Evolutionary conservation across 2,329 filamentous ascomycete genomes (phyloP).

Genomic region (Calonectria multiphialidica): DNA sequence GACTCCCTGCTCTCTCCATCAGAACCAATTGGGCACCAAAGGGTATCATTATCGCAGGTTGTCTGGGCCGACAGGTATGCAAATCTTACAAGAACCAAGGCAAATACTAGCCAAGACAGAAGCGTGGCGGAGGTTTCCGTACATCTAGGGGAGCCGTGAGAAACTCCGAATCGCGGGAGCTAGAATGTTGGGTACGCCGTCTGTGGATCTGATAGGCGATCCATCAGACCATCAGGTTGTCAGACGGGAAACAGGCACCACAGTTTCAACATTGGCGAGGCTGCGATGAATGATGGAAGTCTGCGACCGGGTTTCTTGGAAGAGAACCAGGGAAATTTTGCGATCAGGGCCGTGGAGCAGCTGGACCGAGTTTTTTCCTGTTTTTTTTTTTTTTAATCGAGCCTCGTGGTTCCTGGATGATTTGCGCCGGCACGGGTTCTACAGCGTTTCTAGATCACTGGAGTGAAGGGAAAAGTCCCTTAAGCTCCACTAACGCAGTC

Average conservation of each 20-base stretch:
- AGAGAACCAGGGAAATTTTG: neutral
- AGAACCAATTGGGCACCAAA: constrained; percentile 7
- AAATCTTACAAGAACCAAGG: neutral
- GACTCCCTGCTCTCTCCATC: neutral
- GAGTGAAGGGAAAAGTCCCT: neutral
- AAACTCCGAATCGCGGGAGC: neutral
- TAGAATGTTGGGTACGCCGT: neutral
- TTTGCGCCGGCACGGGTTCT: neutral
- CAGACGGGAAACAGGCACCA: constrained; percentile 3
- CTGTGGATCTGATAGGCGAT: neutral
- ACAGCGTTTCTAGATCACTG: constrained; percentile 7
- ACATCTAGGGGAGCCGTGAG: neutral
- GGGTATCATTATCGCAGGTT: neutral
- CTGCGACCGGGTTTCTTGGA: neutral
- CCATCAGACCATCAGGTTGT: constrained; percentile 6
- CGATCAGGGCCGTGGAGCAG: neutral
- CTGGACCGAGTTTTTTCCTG: neutral
- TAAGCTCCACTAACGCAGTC: constrained; percentile 23
- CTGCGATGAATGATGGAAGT: neutral
- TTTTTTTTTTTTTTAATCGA: neutral
- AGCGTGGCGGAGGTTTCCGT: neutral
- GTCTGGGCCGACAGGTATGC: neutral
- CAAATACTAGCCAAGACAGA: neutral
- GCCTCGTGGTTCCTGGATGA: constrained; percentile 2
- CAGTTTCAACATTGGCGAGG: constrained; percentile 5